phyloP scores from a whole-genome alignment of 208 protist species.

The Leptomonas pyrrhocoris region DNA sequence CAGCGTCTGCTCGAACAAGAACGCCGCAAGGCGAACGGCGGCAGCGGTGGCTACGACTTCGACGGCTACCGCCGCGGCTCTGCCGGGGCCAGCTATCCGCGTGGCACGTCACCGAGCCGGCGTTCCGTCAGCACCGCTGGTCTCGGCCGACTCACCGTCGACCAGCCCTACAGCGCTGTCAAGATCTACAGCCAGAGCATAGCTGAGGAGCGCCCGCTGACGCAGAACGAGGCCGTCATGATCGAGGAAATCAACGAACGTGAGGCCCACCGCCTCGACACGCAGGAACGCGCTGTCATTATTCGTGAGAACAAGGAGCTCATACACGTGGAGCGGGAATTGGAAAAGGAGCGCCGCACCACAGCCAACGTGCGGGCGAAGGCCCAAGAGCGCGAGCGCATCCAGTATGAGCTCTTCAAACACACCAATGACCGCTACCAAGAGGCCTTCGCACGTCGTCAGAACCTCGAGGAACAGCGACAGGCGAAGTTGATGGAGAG shows the following conservation, averaged over 20 bases:
- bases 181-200: slow-evolving; percentile 58
- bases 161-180: slow-evolving; percentile 34
- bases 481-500: slow-evolving; percentile 23
- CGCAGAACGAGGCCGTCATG: slow-evolving; percentile 39
- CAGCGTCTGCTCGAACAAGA: slow-evolving; percentile 34
- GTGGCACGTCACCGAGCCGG: slow-evolving; percentile 14
- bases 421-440: slow-evolving; percentile 35
- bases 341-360: slow-evolving; percentile 34
- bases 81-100: slow-evolving; percentile 5
- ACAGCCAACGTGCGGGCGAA: slow-evolving; percentile 34
- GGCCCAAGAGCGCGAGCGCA: slow-evolving; percentile 29
- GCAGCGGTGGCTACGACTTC: slow-evolving; percentile 17
- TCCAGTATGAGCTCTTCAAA: slow-evolving; percentile 33
- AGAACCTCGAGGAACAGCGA: slow-evolving; percentile 36
- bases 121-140: slow-evolving; percentile 19
- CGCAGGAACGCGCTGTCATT: slow-evolving; percentile 36
- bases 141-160: slow-evolving; percentile 4
- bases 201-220: slow-evolving; percentile 42
- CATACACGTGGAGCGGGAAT: slow-evolving; percentile 35
- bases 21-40: slow-evolving; percentile 23
- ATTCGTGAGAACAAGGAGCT: slow-evolving; percentile 46
- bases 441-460: slow-evolving; percentile 30
- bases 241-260: slow-evolving; percentile 68
- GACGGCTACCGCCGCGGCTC: slow-evolving; percentile 20
- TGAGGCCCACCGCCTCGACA: slow-evolving; percentile 46